Evolutionary conservation across 2,329 filamentous ascomycete species (phyloP), one percentile per base, ranked within the genome.

Genomic region (Venturia oleaginea): DNA sequence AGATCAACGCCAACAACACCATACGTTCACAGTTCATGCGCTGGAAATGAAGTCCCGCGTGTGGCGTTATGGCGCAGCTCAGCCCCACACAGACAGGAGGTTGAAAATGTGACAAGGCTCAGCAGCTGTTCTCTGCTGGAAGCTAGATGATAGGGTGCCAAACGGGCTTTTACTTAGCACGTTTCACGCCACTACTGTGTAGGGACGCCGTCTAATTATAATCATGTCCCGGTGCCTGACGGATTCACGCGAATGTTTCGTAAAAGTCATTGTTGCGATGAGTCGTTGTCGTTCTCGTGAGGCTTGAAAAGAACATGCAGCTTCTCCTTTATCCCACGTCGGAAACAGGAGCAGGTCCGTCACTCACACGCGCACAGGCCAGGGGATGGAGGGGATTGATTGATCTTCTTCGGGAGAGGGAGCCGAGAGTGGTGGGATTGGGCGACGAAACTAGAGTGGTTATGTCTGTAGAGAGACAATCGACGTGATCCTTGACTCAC

Each of bases 401-500:
- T 27, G 46, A 51, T 27, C 19, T 27, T 24, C 46, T 51, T n/a
- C 24, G 51, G 51, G n/a, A 46, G n/a, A 2, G 4, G 37, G 37
- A 10, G 1, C 27, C 22, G 22, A 51, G 22, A 51, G 24, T 22
- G n/a, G 6, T n/a, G n/a, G n/a, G n/a, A n/a, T n/a, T n/a, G n/a
- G n/a, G n/a, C n/a, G n/a, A n/a, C n/a, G n/a, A n/a, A n/a, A n/a
- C n/a, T n/a, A 57, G 51, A 57, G 51, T 57, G 51, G 15, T 11
- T 34, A 5, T 17, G 51, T 32, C 51, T 32, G 19, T 32, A 57
- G 17, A 57, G 30, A 32, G 51, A 37, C 51, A 34, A 22, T 22
- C 51, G 51, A 27, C 51, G 51, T 30, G 27, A 57, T 57, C 51
- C 51, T 57, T 19, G 51, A 19, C 51, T 57, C 51, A 30, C 51